Evolutionary conservation across 441 rosid species (phyloP), one percentile per base, ranked within the genome.

Genomic region (Populus hybrid): DNA sequence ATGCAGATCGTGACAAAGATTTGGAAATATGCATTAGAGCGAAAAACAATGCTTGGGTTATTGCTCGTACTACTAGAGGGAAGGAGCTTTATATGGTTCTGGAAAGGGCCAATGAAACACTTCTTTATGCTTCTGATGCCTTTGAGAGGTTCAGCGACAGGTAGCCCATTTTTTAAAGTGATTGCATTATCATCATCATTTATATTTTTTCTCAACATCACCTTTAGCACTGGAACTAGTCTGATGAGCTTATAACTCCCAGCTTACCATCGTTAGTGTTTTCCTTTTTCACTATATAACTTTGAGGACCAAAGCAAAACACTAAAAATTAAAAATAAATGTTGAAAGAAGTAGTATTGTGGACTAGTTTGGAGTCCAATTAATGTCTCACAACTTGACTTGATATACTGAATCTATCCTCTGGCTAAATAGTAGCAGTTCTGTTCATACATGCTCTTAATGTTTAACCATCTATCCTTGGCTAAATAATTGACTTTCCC

Each of bases 21-120:
- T 79, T 94, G 88, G 98, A 94, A 81, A 86, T 96, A 80, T 87
- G 93, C 86, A 87, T 92, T 21, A 84, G 99, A 79, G 93, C 87
- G 6, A 94, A 89, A 77, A 96, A 96, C 84, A 92, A 90, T 75
- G 91, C 94, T 5, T 96, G 99, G 98, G 92, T 90, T 73, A 88
- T 93, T 57, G 94, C 95, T 50, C 94, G 85, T 66, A 69, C 90
- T 63, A 30, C 32, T 30, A 30, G 32, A 30, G 32, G 32, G 32
- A 30, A 30, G 32, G 32, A 30, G 32, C 32, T 30, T 30, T 30
- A 30, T 30, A 30, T 30, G 32, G 32, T 30, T 30, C 32, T 30
- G 32, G 32, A 30, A 30, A 30, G 32, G 32, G 32, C 32, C 32
- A 30, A 30, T 30, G 32, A 30, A 30, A 30, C 32, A 30, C 32